A percentile compares a stretch with the other conserved stretches of the same genome.
phyloP scores from a whole-genome alignment of 23 red algal species.

The Cyanidioschyzon merolae region DNA sequence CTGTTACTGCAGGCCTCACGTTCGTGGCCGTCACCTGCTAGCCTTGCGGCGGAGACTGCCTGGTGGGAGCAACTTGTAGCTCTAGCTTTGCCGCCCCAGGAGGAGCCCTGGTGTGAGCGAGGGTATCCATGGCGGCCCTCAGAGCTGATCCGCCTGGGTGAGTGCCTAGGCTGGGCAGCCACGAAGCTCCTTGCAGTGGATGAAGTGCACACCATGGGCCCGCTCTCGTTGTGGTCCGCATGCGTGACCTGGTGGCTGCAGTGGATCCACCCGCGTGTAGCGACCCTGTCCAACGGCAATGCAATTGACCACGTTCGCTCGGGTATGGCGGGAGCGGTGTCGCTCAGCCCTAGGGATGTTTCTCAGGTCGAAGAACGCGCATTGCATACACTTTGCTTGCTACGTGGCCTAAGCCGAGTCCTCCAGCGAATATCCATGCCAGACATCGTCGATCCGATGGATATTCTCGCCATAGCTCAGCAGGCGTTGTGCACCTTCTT shows the following conservation, averaged over 20 bases:
- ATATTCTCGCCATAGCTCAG: background rate
- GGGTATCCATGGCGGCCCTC: background rate
- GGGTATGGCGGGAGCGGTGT: background rate
- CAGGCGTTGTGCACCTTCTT: background rate
- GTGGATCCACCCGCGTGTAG: background rate
- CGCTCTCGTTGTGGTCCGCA: background rate
- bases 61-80: background rate
- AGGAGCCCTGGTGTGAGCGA: background rate
- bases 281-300: background rate
- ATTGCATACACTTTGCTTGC: background rate
- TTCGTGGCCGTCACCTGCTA: background rate
- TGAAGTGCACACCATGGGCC: background rate
- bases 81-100: background rate
- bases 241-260: background rate
- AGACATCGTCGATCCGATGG: background rate
- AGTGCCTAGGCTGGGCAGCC: background rate
- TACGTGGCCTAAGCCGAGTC: background rate
- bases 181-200: background rate
- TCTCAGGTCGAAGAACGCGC: background rate
- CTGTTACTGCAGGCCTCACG: background rate
- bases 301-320: background rate
- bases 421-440: background rate
- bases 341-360: background rate
- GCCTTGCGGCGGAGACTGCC: background rate
- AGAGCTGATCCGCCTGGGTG: background rate